Conservation (phyloP, 768 basidiomycete genomes). For the Leccinum truebloodii region DNA sequence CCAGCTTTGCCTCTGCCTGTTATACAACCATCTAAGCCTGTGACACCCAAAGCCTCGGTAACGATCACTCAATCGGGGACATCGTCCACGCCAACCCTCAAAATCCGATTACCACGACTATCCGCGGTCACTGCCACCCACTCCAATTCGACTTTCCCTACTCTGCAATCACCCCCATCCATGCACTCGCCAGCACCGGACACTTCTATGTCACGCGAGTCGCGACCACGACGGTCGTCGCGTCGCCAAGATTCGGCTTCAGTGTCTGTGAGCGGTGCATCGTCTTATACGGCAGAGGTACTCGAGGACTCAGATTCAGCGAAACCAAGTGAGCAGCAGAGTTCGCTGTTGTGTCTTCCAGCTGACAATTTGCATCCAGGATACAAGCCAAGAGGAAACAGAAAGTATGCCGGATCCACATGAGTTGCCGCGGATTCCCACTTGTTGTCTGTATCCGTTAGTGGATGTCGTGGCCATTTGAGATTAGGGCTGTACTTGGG, state of each 20-base stretch:
- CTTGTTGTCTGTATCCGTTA: conserved; percentile 1
- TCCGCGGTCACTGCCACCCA: conserved; percentile 31
- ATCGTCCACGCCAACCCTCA: conserved; percentile 36
- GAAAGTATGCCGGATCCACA: conserved; percentile 23
- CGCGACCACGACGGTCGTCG: conserved; percentile 29
- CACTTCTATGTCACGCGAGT: conserved; percentile 19
- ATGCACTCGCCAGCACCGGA: conserved; percentile 26
- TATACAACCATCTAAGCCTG: conserved; percentile 25
- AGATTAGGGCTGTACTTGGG: conserved; percentile 20
- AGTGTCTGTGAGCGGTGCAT: conserved; percentile 33
- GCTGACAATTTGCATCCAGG: conserved; percentile 15
- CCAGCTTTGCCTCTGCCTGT: conserved; percentile 9
- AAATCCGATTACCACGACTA: conserved; percentile 35
- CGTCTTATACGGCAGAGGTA: conserved; percentile 32
- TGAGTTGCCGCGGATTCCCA: conserved; percentile 3
- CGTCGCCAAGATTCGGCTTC: conserved; percentile 33
- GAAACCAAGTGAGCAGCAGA: conserved; percentile 31
- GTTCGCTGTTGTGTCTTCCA: background rate
- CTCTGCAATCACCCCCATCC: conserved; percentile 24
- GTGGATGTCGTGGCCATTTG: conserved; percentile 1
- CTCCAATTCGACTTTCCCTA: conserved; percentile 19
- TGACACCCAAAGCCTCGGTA: conserved; percentile 36
- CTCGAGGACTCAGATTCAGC: conserved; percentile 26
- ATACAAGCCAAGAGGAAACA: conserved; percentile 27
- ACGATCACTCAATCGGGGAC: conserved; percentile 35